Percentiles rank a stretch among this genome's conserved stretches.
phyloP scores from a whole-genome alignment of 148 eudicot species.

The Nepenthes gracilis region DNA sequence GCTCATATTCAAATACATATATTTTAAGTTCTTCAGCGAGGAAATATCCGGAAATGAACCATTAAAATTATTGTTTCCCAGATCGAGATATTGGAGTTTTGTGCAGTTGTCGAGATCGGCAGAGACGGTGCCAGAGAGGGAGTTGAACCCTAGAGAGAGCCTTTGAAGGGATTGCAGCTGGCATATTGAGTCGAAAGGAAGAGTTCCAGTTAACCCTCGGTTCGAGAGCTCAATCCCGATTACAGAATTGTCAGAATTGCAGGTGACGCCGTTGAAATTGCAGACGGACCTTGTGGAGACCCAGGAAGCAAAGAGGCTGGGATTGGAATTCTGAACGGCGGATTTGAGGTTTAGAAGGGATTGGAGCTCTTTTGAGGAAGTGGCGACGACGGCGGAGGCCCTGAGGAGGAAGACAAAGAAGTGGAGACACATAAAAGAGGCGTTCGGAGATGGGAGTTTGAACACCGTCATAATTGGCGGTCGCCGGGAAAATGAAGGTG shows the following conservation, averaged over 20 bases:
- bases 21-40: constrained; percentile 13
- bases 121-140: constrained; percentile 21
- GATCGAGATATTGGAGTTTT: constrained; percentile 26
- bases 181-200: constrained; percentile 46
- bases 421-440: neutral
- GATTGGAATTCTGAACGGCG: constrained; percentile 19
- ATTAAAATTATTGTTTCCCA: constrained; percentile 36
- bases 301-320: constrained; percentile 28
- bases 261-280: constrained; percentile 25
- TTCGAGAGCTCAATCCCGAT: constrained; percentile 51
- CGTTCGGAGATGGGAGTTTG: too few species aligned
- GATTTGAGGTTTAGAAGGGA: constrained; percentile 29
- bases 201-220: constrained; percentile 24
- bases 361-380: constrained; percentile 8
- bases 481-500: too few species aligned
- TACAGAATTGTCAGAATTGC: constrained; percentile 24
- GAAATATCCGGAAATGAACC: constrained; percentile 29
- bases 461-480: too few species aligned
- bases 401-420: constrained; percentile 11
- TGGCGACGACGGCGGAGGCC: constrained; percentile 1
- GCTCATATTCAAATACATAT: constrained; percentile 44
- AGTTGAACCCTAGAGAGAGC: constrained; percentile 58
- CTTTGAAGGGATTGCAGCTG: constrained; percentile 38
- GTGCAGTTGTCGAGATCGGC: constrained; percentile 34
- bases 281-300: constrained; percentile 16